Conservation (phyloP, 768 basidiomycete species). For the Pleurotus platypus region DNA sequence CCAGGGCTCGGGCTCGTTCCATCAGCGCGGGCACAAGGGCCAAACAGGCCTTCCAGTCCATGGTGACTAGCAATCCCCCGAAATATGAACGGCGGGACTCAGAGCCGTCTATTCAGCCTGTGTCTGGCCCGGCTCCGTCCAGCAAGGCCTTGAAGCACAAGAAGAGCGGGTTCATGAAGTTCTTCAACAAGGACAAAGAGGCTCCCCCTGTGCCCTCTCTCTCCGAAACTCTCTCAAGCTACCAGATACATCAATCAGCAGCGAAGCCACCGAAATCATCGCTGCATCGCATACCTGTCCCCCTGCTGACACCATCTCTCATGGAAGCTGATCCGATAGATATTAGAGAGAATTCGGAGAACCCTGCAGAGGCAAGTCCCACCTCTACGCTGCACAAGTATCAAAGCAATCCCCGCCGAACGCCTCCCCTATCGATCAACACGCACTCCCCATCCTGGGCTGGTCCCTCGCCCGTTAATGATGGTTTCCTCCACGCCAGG, state of each 20-base stretch:
- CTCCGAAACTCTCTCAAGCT: slow-evolving; percentile 31
- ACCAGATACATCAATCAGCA: slow-evolving; percentile 19
- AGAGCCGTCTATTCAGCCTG: slow-evolving; percentile 24
- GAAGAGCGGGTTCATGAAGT: slow-evolving; percentile 78
- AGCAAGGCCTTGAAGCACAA: slow-evolving; percentile 63
- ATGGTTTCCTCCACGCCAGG: slow-evolving; percentile 17
- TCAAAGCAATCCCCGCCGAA: slow-evolving; percentile 17
- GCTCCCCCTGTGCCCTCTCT: slow-evolving; percentile 54
- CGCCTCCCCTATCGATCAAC: slow-evolving; percentile 41
- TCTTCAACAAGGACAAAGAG: slow-evolving; percentile 52
- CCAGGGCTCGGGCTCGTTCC: slow-evolving; percentile 50
- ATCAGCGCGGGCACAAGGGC: slow-evolving; percentile 57
- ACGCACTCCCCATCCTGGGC: slow-evolving; percentile 23
- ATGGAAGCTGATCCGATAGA: slow-evolving; percentile 18
- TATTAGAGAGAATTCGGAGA: not conserved
- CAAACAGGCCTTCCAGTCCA: slow-evolving; percentile 41
- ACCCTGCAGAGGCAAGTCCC: not conserved
- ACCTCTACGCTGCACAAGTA: not conserved
- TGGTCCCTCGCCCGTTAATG: slow-evolving; percentile 17
- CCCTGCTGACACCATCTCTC: slow-evolving; percentile 33
- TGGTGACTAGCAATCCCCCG: slow-evolving; percentile 28
- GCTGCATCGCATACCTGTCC: slow-evolving; percentile 37
- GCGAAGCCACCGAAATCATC: slow-evolving; percentile 23
- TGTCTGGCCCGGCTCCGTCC: slow-evolving; percentile 15
- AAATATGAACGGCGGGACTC: slow-evolving; percentile 41